Evolutionary conservation across 805 yeast genomes (phyloP).

Genomic region (Starmerella bombicola): DNA sequence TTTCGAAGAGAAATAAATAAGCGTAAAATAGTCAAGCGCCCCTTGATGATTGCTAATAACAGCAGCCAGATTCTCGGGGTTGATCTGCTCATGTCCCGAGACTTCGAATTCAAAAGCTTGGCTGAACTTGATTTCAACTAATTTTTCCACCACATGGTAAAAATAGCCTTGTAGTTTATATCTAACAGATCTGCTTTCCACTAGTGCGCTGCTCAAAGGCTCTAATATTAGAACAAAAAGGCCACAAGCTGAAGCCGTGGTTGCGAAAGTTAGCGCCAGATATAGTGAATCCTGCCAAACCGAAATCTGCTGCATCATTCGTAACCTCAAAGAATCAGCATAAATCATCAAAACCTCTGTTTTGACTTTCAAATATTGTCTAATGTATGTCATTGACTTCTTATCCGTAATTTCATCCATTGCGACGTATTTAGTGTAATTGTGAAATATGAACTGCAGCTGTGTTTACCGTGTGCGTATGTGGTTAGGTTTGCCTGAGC

Average conservation of each 20-base stretch:
- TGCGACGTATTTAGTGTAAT: too few species aligned
- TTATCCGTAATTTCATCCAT: too few species aligned
- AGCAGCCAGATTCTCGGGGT: conserved; percentile 27
- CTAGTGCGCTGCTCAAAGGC: conserved; percentile 4
- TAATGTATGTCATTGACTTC: too few species aligned
- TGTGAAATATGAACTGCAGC: too few species aligned
- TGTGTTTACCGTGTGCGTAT: too few species aligned
- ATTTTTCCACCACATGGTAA: conserved; percentile 1
- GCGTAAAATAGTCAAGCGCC: conserved; percentile 48
- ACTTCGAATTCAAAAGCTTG: conserved; percentile 9
- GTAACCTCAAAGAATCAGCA: too few species aligned
- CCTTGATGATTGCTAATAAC: conserved; percentile 52
- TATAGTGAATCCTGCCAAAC: too few species aligned
- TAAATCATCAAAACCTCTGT: too few species aligned
- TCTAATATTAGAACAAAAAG: not conserved
- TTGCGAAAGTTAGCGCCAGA: too few species aligned
- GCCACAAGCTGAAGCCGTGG: not conserved
- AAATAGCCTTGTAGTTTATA: conserved; percentile 11
- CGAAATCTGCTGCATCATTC: too few species aligned
- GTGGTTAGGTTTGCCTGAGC: too few species aligned
- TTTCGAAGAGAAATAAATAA: conserved; percentile 30
- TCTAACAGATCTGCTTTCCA: conserved; percentile 8
- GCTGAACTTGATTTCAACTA: conserved; percentile 2
- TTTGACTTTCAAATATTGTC: too few species aligned
- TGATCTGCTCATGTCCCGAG: conserved; percentile 16